Evolutionary conservation across 371 early-diverging fungal species (phyloP), one percentile per base, ranked within the genome.

Genomic region (Mortierella sp.): DNA sequence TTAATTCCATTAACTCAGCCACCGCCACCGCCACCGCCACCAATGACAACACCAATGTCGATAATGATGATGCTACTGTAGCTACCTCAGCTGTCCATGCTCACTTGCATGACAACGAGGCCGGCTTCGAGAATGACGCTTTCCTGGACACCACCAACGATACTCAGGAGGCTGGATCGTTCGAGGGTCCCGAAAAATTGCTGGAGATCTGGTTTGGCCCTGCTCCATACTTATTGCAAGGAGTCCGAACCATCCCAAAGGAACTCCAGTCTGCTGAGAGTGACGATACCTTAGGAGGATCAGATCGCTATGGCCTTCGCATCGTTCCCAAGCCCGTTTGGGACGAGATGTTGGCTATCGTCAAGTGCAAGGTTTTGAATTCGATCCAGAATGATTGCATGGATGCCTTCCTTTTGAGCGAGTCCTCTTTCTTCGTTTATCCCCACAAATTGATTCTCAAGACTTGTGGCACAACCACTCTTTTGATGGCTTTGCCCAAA

Each of bases 401-500:
- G 50, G 97, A 97, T 81, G 96, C 97, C 15, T 98, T 96, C 87
- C 87, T 98, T 43, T 88, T 98, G 63, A 95, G 94, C 81, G 98
- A 98, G 88, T 96, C 96, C 28, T 97, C 97, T 64, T 92, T 98
- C 93, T 98, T 98, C 87, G 96, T 98, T 48, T 97, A 96, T 84
- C 92, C 94, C 24, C 94, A 97, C 89, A 95, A 96, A 72, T 76
- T 98, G 52, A 95, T 98, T 64, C 87, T 98, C 71, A 98, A 98
- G 87, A 98, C 98, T 6, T 98, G 98, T 86, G 98, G 98, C 36
- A 97, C 97, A 5, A 97, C 98, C 22, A 97, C 97, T 0, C 86
- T 97, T 41, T 86, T 98, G 75, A 87, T 93, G 70, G 94, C 97
- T 32, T 77, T 98, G 52, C 93, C 95, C 52, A 88, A 92, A 55